Conservation (phyloP, 139 green algal genomes). For the Asterochloris sp. region DNA sequence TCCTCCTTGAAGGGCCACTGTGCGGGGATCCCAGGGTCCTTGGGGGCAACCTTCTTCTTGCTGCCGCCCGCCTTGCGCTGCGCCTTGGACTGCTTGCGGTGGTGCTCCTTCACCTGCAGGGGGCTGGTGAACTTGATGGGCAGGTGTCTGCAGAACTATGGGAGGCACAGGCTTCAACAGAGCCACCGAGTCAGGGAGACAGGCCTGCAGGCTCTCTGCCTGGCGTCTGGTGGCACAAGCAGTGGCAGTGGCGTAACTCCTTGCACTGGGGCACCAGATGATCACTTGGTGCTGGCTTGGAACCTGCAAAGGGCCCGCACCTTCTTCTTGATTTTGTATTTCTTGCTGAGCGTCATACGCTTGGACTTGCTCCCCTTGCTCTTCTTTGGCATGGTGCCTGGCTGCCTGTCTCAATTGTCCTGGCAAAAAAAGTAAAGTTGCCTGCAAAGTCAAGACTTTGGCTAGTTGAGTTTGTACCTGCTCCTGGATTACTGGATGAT, state of each 20-base stretch:
- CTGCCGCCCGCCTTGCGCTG: constrained; percentile 56
- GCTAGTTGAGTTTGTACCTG: too few relatives aligned
- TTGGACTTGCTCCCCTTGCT: constrained; percentile 89
- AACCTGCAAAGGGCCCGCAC: too few relatives aligned
- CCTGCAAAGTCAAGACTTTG: too few relatives aligned
- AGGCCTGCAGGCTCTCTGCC: constrained; percentile 26
- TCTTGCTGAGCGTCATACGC: constrained; percentile 84
- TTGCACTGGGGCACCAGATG: too few relatives aligned
- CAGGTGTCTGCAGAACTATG: too few relatives aligned
- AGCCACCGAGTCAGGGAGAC: constrained; percentile 24
- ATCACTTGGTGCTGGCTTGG: too few relatives aligned
- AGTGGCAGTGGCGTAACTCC: too few relatives aligned
- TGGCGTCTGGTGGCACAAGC: too few relatives aligned
- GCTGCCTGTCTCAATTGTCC: too few relatives aligned
- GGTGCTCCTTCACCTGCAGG: constrained; percentile 75
- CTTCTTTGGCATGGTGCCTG: constrained; percentile 74
- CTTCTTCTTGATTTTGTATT: constrained; percentile 92
- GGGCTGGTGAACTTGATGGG: constrained; percentile 61
- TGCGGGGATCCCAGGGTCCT: constrained; percentile 91
- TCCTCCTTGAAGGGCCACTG: constrained; percentile 95
- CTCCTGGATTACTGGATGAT: too few relatives aligned
- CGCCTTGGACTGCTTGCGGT: constrained; percentile 84
- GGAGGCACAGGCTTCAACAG: too few relatives aligned
- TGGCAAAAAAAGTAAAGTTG: too few relatives aligned
- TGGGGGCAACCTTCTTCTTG: constrained; percentile 57